Evolutionary conservation across 1,139 yeast species (phyloP).

Genomic region (Nakaseomyces sp.): DNA sequence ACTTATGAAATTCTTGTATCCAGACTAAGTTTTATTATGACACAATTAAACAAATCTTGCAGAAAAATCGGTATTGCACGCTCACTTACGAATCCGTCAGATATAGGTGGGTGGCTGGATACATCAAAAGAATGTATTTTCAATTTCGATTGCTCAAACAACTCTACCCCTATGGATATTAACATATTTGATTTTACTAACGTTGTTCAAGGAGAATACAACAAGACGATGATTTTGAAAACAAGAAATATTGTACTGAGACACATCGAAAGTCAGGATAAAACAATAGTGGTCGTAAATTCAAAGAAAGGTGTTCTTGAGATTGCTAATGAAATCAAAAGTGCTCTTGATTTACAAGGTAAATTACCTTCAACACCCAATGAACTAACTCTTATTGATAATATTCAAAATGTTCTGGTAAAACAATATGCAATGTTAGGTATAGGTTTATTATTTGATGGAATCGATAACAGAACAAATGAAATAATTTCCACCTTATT

Average conservation of each 20-base stretch:
- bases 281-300: conserved; percentile 45
- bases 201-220: conserved; percentile 42
- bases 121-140: conserved; percentile 47
- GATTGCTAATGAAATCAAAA: neutral
- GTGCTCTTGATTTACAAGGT: neutral
- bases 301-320: neutral
- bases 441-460: conserved; percentile 56
- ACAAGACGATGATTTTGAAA: conserved; percentile 45
- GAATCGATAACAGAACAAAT: conserved; percentile 50
- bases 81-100: conserved; percentile 66
- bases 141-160: conserved; percentile 60
- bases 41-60: conserved; percentile 46
- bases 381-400: conserved; percentile 26
- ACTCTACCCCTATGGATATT: conserved; percentile 50
- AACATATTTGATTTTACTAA: conserved; percentile 46
- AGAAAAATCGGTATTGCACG: conserved; percentile 62
- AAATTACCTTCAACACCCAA: neutral
- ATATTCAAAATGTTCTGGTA: conserved; percentile 33
- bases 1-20: conserved; percentile 62
- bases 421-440: conserved; percentile 41
- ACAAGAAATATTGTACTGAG: conserved; percentile 32
- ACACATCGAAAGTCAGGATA: neutral
- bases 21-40: conserved; percentile 60
- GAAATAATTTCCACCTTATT: conserved; percentile 47
- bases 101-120: conserved; percentile 83